Percentiles rank a stretch among this genome's conserved stretches.
Conservation (phyloP, 2,329 filamentous ascomycete genomes). For the Podosphaera aphanis region DNA sequence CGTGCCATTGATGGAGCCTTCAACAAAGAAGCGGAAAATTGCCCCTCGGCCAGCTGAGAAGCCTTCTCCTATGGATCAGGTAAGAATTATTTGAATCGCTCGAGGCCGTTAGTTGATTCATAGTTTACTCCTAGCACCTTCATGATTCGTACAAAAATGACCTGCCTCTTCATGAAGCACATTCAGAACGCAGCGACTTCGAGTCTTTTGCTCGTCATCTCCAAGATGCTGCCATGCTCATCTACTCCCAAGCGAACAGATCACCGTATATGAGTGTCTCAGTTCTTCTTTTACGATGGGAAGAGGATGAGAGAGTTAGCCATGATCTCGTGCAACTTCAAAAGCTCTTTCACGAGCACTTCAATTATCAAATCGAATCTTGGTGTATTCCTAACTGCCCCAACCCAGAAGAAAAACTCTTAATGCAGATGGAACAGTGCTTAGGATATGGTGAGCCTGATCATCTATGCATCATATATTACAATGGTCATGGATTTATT, state of each 20-base stretch:
- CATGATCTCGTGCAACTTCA: conserved; percentile 31
- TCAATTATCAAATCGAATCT: conserved; percentile 34
- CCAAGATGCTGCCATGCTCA: conserved; percentile 44
- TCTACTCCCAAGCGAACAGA: conserved; percentile 37
- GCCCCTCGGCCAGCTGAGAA: conserved; percentile 17
- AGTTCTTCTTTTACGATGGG: conserved; percentile 37
- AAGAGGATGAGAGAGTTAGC: conserved; percentile 31
- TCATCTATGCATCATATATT: conserved; percentile 40
- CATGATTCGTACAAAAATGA: conserved; percentile 14
- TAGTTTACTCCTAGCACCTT: conserved; percentile 9
- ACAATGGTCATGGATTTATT: conserved; percentile 35
- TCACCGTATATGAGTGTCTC: conserved; percentile 33
- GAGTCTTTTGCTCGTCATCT: conserved; percentile 43
- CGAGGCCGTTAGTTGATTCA: conserved; percentile 4
- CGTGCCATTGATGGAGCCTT: conserved; percentile 14
- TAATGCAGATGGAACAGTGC: conserved; percentile 34
- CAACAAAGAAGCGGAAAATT: conserved; percentile 17
- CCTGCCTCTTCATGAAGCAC: conserved; percentile 12
- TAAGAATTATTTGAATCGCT: conserved; percentile 4
- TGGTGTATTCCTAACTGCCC: conserved; percentile 36
- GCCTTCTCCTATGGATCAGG: conserved; percentile 13
- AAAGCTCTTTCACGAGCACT: conserved; percentile 32
- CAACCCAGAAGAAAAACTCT: conserved; percentile 36
- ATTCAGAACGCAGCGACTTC: conserved; percentile 26
- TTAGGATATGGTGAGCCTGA: conserved; percentile 32